Evolutionary conservation across 2,329 filamentous ascomycete species (phyloP).

Genomic region (Trichoderma sp.): DNA sequence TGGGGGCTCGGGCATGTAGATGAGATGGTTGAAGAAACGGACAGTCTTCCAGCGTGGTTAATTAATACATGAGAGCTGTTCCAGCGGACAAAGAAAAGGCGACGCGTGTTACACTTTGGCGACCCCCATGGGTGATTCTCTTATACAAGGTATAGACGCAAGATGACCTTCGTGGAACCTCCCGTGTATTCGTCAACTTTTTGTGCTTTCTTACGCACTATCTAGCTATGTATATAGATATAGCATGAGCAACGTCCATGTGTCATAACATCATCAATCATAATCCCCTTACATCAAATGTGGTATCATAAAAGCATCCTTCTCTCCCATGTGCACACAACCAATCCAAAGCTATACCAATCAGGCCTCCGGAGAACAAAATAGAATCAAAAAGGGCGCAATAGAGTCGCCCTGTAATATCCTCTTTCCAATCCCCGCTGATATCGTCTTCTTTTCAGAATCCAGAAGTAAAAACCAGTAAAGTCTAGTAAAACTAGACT

Average conservation of each 20-base stretch:
- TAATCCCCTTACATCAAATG: background rate
- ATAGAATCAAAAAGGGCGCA: background rate
- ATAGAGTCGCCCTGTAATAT: background rate
- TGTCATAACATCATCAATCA: constrained; percentile 2
- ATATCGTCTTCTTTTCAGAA: background rate
- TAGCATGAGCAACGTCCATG: background rate
- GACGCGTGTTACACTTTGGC: too few relatives aligned
- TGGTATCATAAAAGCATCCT: constrained; percentile 10
- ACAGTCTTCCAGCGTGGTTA: background rate
- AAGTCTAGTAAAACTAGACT: background rate
- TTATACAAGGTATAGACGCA: too few relatives aligned
- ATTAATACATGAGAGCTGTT: background rate
- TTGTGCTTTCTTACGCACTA: too few relatives aligned
- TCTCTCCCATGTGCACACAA: background rate
- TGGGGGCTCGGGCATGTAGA: background rate
- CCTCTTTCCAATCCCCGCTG: background rate
- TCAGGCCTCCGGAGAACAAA: background rate
- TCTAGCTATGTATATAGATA: too few relatives aligned
- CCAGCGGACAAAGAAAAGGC: background rate
- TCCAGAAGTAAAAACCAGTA: too few relatives aligned
- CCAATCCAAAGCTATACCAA: background rate
- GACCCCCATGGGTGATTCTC: too few relatives aligned
- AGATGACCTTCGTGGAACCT: too few relatives aligned
- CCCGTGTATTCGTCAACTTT: too few relatives aligned
- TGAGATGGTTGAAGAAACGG: background rate